Evolutionary conservation across 768 basidiomycete species (phyloP), one percentile per base, ranked within the genome.

Genomic region (Mycena polygramma): DNA sequence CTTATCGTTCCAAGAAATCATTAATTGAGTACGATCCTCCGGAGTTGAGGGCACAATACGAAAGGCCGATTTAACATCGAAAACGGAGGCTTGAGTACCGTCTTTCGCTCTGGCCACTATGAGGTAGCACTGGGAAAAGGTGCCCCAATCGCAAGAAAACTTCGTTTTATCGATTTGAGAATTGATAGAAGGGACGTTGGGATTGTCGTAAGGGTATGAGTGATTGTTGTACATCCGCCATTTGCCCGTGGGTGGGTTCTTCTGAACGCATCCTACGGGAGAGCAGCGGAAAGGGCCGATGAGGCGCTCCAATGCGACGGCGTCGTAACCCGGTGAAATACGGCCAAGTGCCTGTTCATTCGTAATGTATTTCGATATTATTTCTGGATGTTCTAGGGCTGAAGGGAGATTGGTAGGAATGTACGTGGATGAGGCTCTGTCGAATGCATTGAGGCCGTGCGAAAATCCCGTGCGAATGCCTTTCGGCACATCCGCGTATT

Each of bases 61-160:
- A 39, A 66, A 70, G 0, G 73, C 63, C 15, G 68, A 13, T 22
- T 68, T 66, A 8, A 73, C 69, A 57, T 75, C 70, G 41, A 73
- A 75, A 0, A 66, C 64, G 5, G 74, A 20, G 2, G 57, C 41
- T 39, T 57, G 10, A 2, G 71, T 43, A 36, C 68, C 48, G 45
- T 46, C 10, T 3, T 62, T 11, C 53, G 74, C 46, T 48, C 49
- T n/a, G 1, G 54, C 49, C n/a, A 57, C 20, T 52, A 22, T 14
- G 48, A 57, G 14, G 36, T 26, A 57, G 26, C 67, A 57, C 35
- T 62, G n/a, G 15, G 52, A 52, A 52, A 76, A 76, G 0, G 74
- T 66, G 15, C 75, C 75, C 75, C 75, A 76, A 9, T 66, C 62
- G 51, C 75, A 75, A 0, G 37, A 10, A 48, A 75, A 75, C 20